phyloP scores from a whole-genome alignment of 2,329 filamentous ascomycete species.

The Beauveria medogensis region DNA sequence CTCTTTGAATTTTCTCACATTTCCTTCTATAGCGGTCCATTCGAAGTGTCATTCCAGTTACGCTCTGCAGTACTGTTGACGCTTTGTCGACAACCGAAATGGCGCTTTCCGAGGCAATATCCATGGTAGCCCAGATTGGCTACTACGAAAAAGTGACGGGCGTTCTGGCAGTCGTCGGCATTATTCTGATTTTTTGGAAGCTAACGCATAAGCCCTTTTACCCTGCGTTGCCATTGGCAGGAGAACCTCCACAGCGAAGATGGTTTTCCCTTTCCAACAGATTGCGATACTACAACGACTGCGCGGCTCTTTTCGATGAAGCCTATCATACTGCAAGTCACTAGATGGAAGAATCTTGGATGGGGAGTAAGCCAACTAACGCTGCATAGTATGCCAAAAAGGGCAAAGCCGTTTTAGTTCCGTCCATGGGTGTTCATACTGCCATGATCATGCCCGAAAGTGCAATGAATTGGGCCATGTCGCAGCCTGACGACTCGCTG shows the following conservation, averaged over 20 bases:
- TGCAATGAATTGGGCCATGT: conserved; percentile 30
- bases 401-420: conserved; percentile 32
- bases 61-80: background rate
- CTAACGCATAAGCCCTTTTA: background rate
- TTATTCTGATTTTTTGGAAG: background rate
- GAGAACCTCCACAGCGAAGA: background rate
- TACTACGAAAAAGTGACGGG: background rate
- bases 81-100: background rate
- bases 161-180: background rate
- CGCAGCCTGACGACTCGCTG: conserved; percentile 31
- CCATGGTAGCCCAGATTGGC: background rate
- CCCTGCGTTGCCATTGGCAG: background rate
- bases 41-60: background rate
- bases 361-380: background rate
- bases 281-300: conserved; percentile 22
- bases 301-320: conserved; percentile 21
- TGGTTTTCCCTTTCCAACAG: background rate
- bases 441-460: conserved; percentile 27
- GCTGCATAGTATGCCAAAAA: conserved; percentile 31
- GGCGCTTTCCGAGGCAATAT: background rate
- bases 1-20: background rate
- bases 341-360: no score
- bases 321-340: conserved; percentile 22
- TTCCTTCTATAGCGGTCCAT: background rate
- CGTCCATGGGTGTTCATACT: conserved; percentile 27